A percentile compares a stretch with the other conserved stretches of the same genome.
These are phyloP conservation scores for Urtica urens DNA, from an alignment of 306 rosid genomes.

Conservation along the genomic window DNA sequence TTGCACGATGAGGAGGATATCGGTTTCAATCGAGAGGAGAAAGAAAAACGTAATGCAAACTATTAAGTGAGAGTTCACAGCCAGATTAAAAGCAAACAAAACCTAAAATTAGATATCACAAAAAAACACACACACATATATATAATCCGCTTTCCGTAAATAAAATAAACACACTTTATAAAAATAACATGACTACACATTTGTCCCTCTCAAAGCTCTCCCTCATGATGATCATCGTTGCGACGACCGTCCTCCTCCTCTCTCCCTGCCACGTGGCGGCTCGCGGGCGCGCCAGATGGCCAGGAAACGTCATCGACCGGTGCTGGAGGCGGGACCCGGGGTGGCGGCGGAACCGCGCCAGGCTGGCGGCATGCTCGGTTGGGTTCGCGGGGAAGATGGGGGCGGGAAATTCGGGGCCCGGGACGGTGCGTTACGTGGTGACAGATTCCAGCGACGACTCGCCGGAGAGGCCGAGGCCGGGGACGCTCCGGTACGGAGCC, in stretches of 20 bases:
- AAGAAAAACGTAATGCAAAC: no score
- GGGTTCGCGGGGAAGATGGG: slow-evolving; percentile 38
- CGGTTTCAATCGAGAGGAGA: no score
- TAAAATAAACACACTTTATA: no score
- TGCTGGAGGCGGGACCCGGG: slow-evolving; percentile 35
- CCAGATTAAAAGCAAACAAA: no score
- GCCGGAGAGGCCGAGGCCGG: slow-evolving; percentile 25
- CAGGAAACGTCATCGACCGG: slow-evolving; percentile 24
- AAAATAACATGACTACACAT: no score
- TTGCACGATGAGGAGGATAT: no score
- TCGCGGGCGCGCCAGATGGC: background rate
- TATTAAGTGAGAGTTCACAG: no score
- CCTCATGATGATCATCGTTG: no score
- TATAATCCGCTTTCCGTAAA: no score
- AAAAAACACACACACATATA: no score
- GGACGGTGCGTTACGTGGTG: slow-evolving; percentile 18
- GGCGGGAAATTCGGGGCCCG: slow-evolving; percentile 24
- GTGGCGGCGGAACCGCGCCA: slow-evolving; percentile 29
- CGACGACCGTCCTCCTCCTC: background rate
- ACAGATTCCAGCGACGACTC: slow-evolving; percentile 30
- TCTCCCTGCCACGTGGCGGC: background rate
- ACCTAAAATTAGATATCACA: no score
- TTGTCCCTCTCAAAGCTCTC: no score
- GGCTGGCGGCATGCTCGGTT: slow-evolving; percentile 27
- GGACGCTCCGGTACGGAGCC: slow-evolving; percentile 30